Conservation (phyloP, 1,139 yeast species). For the Taiozyma sp. region DNA sequence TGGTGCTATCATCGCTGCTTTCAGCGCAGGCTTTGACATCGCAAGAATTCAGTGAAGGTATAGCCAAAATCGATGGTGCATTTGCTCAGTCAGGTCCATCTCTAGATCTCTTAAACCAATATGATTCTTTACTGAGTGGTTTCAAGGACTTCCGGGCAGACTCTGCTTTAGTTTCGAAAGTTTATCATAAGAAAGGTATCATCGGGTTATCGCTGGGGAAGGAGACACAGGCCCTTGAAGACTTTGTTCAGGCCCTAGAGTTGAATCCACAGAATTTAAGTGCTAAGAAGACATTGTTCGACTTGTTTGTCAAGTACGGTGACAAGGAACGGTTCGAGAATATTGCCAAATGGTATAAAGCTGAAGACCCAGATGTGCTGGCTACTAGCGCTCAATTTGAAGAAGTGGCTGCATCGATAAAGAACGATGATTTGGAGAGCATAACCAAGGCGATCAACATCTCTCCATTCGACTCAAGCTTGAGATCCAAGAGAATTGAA, state of each 20-base stretch:
- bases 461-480: conserved; percentile 25
- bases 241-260: conserved; percentile 39
- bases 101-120: conserved; percentile 12
- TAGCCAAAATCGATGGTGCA: conserved; percentile 2
- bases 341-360: neutral
- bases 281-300: conserved; percentile 40
- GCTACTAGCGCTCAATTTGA: conserved; percentile 7
- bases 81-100: conserved; percentile 14
- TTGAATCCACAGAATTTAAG: conserved; percentile 34
- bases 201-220: conserved; percentile 47
- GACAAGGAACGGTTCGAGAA: conserved; percentile 29
- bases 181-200: conserved; percentile 50
- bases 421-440: conserved; percentile 13
- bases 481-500: conserved; percentile 26
- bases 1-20: neutral
- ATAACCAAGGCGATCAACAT: conserved; percentile 20
- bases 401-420: conserved; percentile 13
- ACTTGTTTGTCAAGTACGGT: conserved; percentile 44
- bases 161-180: conserved; percentile 24
- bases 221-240: conserved; percentile 42
- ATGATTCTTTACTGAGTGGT: conserved; percentile 11
- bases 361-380: conserved; percentile 4
- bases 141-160: conserved; percentile 5
- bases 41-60: conserved; percentile 1
- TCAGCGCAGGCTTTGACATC: neutral